Percentiles rank a stretch among this genome's conserved stretches.
phyloP scores from a whole-genome alignment of 345 rosid genomes.

The Ceriops decandra region DNA sequence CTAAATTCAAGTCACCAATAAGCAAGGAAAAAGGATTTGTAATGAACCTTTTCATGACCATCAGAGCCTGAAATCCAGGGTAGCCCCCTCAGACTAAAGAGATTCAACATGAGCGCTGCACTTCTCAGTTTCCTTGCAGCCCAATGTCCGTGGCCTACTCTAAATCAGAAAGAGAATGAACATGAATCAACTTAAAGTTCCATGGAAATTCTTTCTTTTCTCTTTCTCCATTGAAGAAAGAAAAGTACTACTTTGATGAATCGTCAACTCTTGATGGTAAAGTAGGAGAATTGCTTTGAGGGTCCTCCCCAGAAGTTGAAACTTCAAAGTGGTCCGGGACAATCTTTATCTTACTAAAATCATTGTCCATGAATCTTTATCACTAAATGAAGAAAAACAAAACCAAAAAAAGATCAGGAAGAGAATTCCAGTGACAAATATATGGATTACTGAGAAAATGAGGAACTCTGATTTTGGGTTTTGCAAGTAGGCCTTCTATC shows the following conservation, averaged over 20 bases:
- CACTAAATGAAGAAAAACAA: slow-evolving; percentile 12
- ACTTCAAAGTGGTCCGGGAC: slow-evolving; percentile 67
- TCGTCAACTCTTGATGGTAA: slow-evolving; percentile 32
- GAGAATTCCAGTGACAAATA: background rate
- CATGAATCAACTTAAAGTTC: slow-evolving; percentile 19
- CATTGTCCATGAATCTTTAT: slow-evolving; percentile 66
- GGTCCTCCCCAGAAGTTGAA: slow-evolving; percentile 37
- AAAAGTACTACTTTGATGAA: slow-evolving; percentile 42
- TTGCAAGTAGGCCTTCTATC: too few species aligned
- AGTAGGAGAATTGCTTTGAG: slow-evolving; percentile 36
- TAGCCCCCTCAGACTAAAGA: slow-evolving; percentile 64
- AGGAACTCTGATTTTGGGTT: background rate
- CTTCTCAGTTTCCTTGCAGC: slow-evolving; percentile 44
- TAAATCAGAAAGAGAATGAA: slow-evolving; percentile 40
- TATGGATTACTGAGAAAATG: background rate
- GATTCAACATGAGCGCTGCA: slow-evolving; percentile 68
- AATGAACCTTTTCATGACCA: slow-evolving; percentile 73
- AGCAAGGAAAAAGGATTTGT: slow-evolving; percentile 10
- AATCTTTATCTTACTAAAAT: slow-evolving; percentile 56
- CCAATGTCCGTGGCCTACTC: slow-evolving; percentile 52
- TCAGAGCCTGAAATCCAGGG: slow-evolving; percentile 61
- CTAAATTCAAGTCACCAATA: slow-evolving; percentile 7
- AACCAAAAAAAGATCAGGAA: slow-evolving; percentile 6
- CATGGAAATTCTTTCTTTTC: background rate
- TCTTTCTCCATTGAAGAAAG: background rate